These are phyloP conservation scores for Chaetoscypha palmicola DNA, from an alignment of 2,329 filamentous ascomycete species.

Conservation along the genomic window DNA sequence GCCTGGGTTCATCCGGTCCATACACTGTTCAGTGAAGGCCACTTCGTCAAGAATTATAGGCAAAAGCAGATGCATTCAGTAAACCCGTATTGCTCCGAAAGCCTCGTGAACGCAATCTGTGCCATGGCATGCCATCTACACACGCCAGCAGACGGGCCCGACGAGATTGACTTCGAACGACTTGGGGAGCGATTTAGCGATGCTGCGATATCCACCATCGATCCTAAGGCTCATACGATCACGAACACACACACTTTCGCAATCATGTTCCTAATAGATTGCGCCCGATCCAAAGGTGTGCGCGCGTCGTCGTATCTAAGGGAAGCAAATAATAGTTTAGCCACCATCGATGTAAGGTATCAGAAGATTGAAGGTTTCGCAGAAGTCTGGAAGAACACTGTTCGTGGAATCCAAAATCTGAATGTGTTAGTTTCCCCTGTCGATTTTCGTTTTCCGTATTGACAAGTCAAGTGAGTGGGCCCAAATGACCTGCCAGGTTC, in stretches of 20 bases:
- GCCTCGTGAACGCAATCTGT: conserved; percentile 31
- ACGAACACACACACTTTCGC: conserved; percentile 29
- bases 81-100: conserved; percentile 26
- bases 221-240: conserved; percentile 20
- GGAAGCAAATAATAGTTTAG: conserved; percentile 22
- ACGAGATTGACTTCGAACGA: conserved; percentile 22
- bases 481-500: conserved; percentile 28
- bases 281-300: conserved; percentile 21
- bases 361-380: conserved; percentile 18
- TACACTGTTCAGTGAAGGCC: conserved; percentile 29
- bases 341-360: conserved; percentile 6
- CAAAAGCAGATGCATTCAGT: conserved; percentile 11
- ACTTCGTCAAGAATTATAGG: conserved; percentile 26
- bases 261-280: conserved; percentile 30
- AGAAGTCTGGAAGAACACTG: conserved; percentile 27
- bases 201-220: conserved; percentile 20
- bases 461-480: conserved; percentile 30
- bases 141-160: conserved; percentile 11
- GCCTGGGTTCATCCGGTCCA: conserved; percentile 32
- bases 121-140: conserved; percentile 31
- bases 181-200: conserved; percentile 26
- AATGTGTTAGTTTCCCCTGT: conserved; percentile 27
- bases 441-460: conserved; percentile 10
- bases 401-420: conserved; percentile 30
- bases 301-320: conserved; percentile 27